Conservation (phyloP, 176 grass and related monocot genomes). For the Dendrocalamus sinicus region DNA sequence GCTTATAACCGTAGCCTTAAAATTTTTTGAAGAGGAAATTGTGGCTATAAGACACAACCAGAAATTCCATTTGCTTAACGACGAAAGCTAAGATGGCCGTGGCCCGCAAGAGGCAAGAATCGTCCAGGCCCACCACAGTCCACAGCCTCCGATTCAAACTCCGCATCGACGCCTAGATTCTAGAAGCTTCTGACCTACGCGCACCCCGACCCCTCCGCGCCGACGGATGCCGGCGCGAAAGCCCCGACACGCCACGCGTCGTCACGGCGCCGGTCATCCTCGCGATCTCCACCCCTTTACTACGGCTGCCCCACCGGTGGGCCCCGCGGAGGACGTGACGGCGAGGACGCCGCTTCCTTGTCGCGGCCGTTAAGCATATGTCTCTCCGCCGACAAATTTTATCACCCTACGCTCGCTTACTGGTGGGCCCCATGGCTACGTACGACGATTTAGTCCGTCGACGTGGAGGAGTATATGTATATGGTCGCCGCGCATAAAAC, state of each 20-base stretch:
- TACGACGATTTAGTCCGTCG: background rate
- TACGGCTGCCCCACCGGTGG: background rate
- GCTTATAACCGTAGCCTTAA: too few relatives aligned
- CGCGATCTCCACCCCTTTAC: slow-evolving; percentile 1
- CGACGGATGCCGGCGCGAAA: slow-evolving; percentile 1
- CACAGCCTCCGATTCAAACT: background rate
- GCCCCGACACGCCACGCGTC: background rate
- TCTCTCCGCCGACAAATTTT: background rate
- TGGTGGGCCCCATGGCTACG: fast-evolving
- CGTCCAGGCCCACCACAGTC: background rate
- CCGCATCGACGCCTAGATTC: background rate
- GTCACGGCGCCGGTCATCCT: background rate
- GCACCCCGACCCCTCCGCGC: background rate
- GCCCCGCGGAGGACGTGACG: background rate
- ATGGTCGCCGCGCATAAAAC: background rate
- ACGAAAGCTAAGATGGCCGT: background rate
- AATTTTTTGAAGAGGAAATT: background rate
- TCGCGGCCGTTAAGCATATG: background rate
- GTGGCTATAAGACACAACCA: background rate
- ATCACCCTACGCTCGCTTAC: background rate
- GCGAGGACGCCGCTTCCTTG: background rate
- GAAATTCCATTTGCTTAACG: background rate
- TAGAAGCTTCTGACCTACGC: background rate
- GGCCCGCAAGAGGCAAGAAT: slow-evolving; percentile 7
- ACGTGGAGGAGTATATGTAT: background rate